A percentile compares a stretch with the other conserved stretches of the same genome.
Conservation (phyloP, 2,329 filamentous ascomycete species). For the Diaporthe velutina region DNA sequence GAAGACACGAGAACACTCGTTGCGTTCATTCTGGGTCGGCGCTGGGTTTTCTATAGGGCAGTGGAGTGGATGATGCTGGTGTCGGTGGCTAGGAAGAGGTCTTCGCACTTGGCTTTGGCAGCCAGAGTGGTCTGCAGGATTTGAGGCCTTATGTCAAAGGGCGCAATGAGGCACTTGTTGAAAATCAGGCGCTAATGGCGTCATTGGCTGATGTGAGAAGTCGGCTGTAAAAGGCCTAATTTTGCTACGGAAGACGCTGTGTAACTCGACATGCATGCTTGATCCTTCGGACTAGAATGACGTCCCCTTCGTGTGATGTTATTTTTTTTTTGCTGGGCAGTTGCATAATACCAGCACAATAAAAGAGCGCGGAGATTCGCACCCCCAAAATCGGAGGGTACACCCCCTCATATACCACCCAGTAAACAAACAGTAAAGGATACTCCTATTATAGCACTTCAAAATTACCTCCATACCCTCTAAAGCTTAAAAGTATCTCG, state of each 20-base stretch:
- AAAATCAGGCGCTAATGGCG: neutral
- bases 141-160: neutral
- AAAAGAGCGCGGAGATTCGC: no score
- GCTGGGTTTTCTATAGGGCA: neutral
- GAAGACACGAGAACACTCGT: neutral
- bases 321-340: no score
- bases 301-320: no score
- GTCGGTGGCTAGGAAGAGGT: neutral
- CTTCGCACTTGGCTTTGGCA: neutral
- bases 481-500: no score
- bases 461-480: no score
- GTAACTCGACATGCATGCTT: neutral
- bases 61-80: neutral
- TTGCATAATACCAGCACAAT: no score
- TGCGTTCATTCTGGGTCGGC: neutral
- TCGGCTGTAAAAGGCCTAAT: neutral
- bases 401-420: no score
- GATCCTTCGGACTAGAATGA: neutral
- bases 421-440: no score
- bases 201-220: conserved; percentile 1
- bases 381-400: no score
- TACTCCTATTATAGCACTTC: no score
- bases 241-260: neutral
- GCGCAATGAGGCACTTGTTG: no score
- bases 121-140: no score